These are phyloP conservation scores for Collybiopsis luxurians DNA, from an alignment of 768 basidiomycete genomes.

Conservation along the genomic window DNA sequence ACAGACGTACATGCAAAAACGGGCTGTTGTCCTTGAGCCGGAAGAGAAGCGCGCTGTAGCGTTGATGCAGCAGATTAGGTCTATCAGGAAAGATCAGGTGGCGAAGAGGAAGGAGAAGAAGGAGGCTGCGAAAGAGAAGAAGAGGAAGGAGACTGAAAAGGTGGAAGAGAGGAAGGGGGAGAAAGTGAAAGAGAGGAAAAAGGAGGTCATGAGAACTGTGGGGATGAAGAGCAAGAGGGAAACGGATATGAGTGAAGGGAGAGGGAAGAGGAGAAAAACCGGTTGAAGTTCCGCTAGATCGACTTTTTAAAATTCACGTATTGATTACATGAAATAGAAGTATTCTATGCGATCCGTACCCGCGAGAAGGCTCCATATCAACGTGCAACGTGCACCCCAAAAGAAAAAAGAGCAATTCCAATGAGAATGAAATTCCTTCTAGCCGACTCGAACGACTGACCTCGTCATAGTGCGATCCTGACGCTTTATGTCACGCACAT, in stretches of 20 bases:
- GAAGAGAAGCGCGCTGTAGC: slow-evolving; percentile 93
- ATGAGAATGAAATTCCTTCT: background rate
- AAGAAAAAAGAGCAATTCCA: no score
- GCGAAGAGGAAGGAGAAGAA: slow-evolving; percentile 81
- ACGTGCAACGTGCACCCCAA: no score
- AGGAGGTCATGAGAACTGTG: background rate
- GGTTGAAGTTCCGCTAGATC: no score
- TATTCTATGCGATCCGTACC: no score
- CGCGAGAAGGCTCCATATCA: no score
- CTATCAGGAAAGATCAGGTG: slow-evolving; percentile 87
- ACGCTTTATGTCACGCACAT: no score
- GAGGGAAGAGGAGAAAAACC: background rate
- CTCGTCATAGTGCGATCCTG: background rate
- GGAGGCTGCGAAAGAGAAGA: slow-evolving; percentile 65
- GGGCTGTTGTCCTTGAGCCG: slow-evolving; percentile 93
- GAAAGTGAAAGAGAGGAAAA: background rate
- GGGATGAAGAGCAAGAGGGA: no score
- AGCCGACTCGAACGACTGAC: background rate
- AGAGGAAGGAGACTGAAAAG: slow-evolving; percentile 39
- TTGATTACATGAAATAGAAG: no score
- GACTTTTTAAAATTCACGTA: no score
- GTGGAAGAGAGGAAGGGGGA: background rate
- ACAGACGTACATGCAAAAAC: slow-evolving; percentile 89
- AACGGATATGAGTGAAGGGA: no score
- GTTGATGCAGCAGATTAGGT: slow-evolving; percentile 90